Percentiles rank a stretch among this genome's conserved stretches.
Evolutionary conservation across 1,139 yeast species (phyloP).

Genomic region (Lodderomyces margitis): DNA sequence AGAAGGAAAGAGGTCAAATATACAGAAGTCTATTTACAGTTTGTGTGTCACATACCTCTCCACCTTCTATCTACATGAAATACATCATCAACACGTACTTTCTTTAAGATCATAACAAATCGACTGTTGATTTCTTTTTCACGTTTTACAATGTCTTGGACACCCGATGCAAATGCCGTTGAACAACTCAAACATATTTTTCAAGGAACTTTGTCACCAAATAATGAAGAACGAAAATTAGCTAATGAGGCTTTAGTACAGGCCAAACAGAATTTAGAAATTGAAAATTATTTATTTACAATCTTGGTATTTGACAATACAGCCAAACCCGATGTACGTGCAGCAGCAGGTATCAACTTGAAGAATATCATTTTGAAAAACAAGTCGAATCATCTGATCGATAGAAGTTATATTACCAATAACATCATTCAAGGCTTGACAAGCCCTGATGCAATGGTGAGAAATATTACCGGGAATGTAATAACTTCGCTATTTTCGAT

Average conservation of each 20-base stretch:
- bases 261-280: slow-evolving; percentile 70
- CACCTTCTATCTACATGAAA: no score
- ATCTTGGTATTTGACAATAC: slow-evolving; percentile 56
- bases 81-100: no score
- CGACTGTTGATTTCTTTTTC: no score
- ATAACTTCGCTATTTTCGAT: slow-evolving; percentile 76
- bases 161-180: slow-evolving; percentile 59
- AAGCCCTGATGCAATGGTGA: slow-evolving; percentile 57
- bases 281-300: slow-evolving; percentile 73
- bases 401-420: slow-evolving; percentile 57
- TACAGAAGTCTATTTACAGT: no score
- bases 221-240: slow-evolving; percentile 53
- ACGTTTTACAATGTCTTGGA: slow-evolving; percentile 58
- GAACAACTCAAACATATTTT: slow-evolving; percentile 63
- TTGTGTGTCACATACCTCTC: no score
- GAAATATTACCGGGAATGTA: slow-evolving; percentile 89
- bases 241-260: slow-evolving; percentile 64
- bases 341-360: slow-evolving; percentile 84
- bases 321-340: slow-evolving; percentile 61
- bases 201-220: slow-evolving; percentile 62
- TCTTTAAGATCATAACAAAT: no score
- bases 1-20: no score
- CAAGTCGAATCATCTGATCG: slow-evolving; percentile 19
- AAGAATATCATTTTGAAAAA: slow-evolving; percentile 63
- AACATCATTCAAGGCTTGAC: slow-evolving; percentile 67